Percentiles rank a stretch among this genome's conserved stretches.
Evolutionary conservation across 805 yeast species (phyloP).

Genomic region (Wickerhamomyces ciferrii): DNA sequence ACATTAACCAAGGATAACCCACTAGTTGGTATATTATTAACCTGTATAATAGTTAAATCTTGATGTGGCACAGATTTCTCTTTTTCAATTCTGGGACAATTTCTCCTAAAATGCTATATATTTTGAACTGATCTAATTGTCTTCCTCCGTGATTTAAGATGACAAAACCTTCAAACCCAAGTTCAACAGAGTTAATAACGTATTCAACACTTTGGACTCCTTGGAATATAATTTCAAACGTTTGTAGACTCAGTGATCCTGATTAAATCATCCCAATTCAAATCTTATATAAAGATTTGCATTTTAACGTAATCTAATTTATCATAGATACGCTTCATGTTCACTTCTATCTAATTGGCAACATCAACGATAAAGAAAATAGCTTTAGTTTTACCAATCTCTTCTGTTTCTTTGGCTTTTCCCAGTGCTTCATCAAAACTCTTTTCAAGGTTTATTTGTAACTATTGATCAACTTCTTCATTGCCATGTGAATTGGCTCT

Average conservation of each 20-base stretch:
- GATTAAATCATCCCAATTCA: slow-evolving; percentile 28
- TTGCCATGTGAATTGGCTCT: slow-evolving; percentile 27
- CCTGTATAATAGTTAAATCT: slow-evolving; percentile 4
- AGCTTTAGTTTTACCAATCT: slow-evolving; percentile 35
- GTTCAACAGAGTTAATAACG: slow-evolving; percentile 49
- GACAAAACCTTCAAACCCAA: slow-evolving; percentile 58
- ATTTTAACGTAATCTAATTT: not conserved
- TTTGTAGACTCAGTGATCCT: slow-evolving; percentile 22
- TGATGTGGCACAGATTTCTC: slow-evolving; percentile 32
- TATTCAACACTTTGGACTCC: slow-evolving; percentile 70
- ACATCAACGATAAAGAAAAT: slow-evolving; percentile 52
- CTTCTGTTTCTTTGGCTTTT: slow-evolving; percentile 32
- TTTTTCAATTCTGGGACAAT: slow-evolving; percentile 39
- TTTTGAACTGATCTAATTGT: slow-evolving; percentile 58
- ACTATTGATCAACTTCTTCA: slow-evolving; percentile 36
- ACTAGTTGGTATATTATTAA: slow-evolving; percentile 9
- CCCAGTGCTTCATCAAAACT: slow-evolving; percentile 21
- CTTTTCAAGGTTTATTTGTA: slow-evolving; percentile 43
- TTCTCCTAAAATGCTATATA: slow-evolving; percentile 56
- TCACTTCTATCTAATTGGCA: slow-evolving; percentile 51
- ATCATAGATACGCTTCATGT: slow-evolving; percentile 13
- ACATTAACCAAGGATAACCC: slow-evolving; percentile 3
- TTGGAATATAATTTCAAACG: slow-evolving; percentile 47
- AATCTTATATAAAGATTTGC: slow-evolving; percentile 6
- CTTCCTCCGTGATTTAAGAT: slow-evolving; percentile 76